Conservation (phyloP, 805 yeast genomes). For the Candida peoriensis region DNA sequence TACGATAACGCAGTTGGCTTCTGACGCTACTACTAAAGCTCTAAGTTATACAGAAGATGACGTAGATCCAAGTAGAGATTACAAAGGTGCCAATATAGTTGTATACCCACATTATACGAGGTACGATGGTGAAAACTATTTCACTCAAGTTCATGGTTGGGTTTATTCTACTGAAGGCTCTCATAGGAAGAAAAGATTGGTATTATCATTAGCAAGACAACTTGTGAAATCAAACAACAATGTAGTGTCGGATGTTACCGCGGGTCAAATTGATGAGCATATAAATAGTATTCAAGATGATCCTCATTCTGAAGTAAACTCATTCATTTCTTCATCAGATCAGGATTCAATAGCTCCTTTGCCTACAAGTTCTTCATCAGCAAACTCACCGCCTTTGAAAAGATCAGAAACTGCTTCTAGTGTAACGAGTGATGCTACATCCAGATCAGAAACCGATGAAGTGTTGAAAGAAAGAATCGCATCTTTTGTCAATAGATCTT, state of each 20-base stretch:
- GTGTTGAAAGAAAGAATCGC: conserved; percentile 59
- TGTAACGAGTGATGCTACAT: conserved; percentile 4
- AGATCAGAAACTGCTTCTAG: conserved; percentile 8
- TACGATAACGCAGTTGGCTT: conserved; percentile 43
- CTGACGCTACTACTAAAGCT: conserved; percentile 33
- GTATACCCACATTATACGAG: conserved; percentile 56
- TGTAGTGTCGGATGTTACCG: conserved; percentile 19
- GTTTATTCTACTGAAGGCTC: conserved; percentile 61
- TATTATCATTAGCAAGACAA: conserved; percentile 66
- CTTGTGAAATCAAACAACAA: conserved; percentile 39
- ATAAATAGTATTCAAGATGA: conserved; percentile 23
- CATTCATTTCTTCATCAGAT: conserved; percentile 17
- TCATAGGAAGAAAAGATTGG: conserved; percentile 64
- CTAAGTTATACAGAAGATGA: conserved; percentile 13
- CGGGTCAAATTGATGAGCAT: conserved; percentile 33
- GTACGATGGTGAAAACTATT: conserved; percentile 31
- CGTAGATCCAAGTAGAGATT: conserved; percentile 11
- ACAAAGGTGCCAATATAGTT: conserved; percentile 50
- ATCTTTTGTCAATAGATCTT: conserved; percentile 63
- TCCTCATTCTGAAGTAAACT: conserved; percentile 17
- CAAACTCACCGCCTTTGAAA: neutral
- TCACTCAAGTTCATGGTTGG: conserved; percentile 69
- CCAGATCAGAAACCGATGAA: conserved; percentile 33
- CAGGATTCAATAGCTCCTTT: neutral
- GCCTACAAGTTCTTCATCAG: neutral